Percentiles rank a stretch among this genome's conserved stretches.
phyloP scores from a whole-genome alignment of 2,329 filamentous ascomycete genomes.

The Delphinella strobiligena region DNA sequence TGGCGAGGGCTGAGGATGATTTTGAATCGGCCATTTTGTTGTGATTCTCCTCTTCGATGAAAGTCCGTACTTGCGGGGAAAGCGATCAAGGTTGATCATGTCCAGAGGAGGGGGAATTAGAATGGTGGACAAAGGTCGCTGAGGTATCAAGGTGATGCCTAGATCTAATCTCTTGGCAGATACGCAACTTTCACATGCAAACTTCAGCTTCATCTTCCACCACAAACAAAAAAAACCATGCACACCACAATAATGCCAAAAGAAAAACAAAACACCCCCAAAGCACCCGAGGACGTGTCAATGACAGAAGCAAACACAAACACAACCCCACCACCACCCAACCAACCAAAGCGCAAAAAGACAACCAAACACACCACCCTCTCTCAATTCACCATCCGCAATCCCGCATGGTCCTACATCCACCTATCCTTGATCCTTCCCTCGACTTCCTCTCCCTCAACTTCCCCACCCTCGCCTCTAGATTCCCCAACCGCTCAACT shows the following conservation, averaged over 20 bases:
- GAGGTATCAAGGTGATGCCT: no score
- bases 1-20: constrained; percentile 43
- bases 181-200: background rate
- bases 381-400: constrained; percentile 26
- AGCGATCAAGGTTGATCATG: background rate
- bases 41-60: background rate
- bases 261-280: background rate
- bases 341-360: constrained; percentile 1
- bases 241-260: background rate
- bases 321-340: background rate
- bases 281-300: background rate
- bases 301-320: background rate
- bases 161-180: background rate
- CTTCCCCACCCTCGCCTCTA: constrained; percentile 23
- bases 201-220: background rate
- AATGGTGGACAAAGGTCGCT: no score
- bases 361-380: constrained; percentile 13
- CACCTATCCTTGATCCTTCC: constrained; percentile 24
- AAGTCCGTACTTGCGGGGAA: background rate
- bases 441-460: no score
- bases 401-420: constrained; percentile 29
- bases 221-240: no score
- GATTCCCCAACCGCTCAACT: constrained; percentile 52
- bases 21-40: background rate
- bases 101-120: background rate